Percentiles rank a stretch among this genome's conserved stretches.
These are phyloP conservation scores for Leccinum subgranulosum DNA, from an alignment of 768 basidiomycete genomes.

Conservation along the genomic window DNA sequence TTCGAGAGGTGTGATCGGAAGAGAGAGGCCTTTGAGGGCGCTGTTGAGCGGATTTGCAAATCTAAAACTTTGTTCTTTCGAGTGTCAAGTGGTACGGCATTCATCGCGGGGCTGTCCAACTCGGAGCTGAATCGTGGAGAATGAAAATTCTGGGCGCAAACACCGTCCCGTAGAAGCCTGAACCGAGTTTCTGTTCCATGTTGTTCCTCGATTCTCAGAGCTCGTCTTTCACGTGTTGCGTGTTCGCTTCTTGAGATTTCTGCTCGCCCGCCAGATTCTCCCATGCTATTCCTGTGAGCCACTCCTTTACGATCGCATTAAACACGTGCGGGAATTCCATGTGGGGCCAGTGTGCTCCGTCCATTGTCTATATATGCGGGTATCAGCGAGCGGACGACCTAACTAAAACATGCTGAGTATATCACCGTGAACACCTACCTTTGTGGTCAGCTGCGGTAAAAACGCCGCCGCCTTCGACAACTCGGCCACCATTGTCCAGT, in stretches of 20 bases:
- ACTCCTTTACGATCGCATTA: constrained; percentile 49
- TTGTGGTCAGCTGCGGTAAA: constrained; percentile 34
- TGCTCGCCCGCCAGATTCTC: neutral
- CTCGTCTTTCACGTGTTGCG: constrained; percentile 9
- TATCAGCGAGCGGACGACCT: constrained; percentile 38
- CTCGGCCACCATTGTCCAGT: constrained; percentile 37
- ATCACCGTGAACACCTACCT: constrained; percentile 27
- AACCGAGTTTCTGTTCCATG: neutral
- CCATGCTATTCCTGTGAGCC: constrained; percentile 38
- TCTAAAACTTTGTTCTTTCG: neutral
- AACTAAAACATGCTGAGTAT: neutral
- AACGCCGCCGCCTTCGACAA: constrained; percentile 27
- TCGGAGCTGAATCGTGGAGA: neutral
- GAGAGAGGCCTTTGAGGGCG: neutral
- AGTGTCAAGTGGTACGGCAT: neutral
- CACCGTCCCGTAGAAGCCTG: neutral
- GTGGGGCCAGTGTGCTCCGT: constrained; percentile 66
- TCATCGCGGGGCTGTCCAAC: neutral
- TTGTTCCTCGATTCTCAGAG: constrained; percentile 10
- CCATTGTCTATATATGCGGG: constrained; percentile 39
- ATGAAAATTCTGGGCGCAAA: neutral
- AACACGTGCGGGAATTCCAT: constrained; percentile 54
- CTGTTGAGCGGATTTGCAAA: neutral
- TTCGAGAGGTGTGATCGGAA: neutral
- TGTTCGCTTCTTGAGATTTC: neutral